Base-by-base conservation (phyloP, 768 basidiomycete species). In the Kwoniella bestiolae region DNA sequence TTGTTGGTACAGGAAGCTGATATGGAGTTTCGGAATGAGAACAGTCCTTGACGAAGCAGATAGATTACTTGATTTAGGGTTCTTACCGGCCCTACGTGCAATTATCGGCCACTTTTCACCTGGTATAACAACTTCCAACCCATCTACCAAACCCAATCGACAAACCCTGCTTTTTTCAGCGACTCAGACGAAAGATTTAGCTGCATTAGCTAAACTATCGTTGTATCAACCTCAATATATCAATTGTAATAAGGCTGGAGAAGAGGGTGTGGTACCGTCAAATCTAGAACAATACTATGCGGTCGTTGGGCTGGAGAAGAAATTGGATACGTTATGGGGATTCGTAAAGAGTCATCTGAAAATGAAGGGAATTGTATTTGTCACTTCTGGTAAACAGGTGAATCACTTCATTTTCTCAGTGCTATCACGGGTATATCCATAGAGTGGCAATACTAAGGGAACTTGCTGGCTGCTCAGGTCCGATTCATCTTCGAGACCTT, bases 131-230 rank as follows among this genome's bases (percentile, higher is more conserved):
- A 29, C 55, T 14, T 35, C 68, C 1, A 56, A 29, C 16, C 38
- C 61, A 3, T 41, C 52, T 38, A 32, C 55, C 12, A 57, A 56
- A 44, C 66, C 69, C 28, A 66, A 64, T 14, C 90, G 95, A 8
- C 95, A 98, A 83, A 97, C 95, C 1, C 85, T 98, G 38, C 88
- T 98, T 59, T 98, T 97, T 83, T 96, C 94, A 16, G 95, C 95
- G 3, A 98, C 95, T 0, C 95, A 98, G 81, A 93, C 92, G 0
- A 83, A 86, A 53, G 92, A 94, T 75, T 85, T 99, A 14, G 73
- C 73, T 6, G 66, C 76, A 29, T 65, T 79, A 45, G 94, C 93
- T 1, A 89, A 94, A 8, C 86, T 99, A 12, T 92, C 91, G 69
- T 87, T 99, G 32, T 87, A 89, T 62, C 87, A 91, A 56, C 94